These are phyloP conservation scores for Macrophomina phaseolina DNA, from an alignment of 2,329 filamentous ascomycete genomes.

Conservation along the genomic window DNA sequence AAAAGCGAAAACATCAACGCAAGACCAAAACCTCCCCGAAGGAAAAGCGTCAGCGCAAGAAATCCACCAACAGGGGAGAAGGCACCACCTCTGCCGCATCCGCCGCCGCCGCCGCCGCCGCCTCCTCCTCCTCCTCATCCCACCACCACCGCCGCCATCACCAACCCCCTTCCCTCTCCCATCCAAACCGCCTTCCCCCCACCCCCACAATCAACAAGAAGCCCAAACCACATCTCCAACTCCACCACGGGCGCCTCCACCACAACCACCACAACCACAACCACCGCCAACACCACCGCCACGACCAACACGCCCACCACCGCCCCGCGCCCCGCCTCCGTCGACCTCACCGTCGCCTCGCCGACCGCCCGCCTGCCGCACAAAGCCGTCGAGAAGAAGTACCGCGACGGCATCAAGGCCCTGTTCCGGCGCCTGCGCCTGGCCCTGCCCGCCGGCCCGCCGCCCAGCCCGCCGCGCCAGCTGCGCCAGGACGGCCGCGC, in stretches of 20 bases:
- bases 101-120: neutral
- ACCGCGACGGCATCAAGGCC: slow-evolving; percentile 15
- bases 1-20: neutral
- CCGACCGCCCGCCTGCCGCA: neutral
- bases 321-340: neutral
- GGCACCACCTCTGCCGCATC: no score
- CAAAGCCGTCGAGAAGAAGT: slow-evolving; percentile 19
- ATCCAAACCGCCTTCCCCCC: neutral
- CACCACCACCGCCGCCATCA: neutral
- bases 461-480: neutral
- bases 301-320: neutral
- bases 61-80: neutral
- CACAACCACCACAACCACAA: neutral
- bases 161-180: neutral
- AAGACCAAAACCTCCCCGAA: neutral
- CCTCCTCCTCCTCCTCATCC: no score
- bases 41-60: neutral
- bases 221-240: neutral
- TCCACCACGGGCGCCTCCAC: neutral
- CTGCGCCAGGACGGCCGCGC: neutral
- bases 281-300: neutral
- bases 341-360: neutral
- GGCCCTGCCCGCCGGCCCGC: neutral
- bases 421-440: neutral
- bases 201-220: neutral